A percentile compares a stretch with the other conserved stretches of the same genome.
Conservation (phyloP, 148 eudicot genomes). For the Fagopyrum esculentum region DNA sequence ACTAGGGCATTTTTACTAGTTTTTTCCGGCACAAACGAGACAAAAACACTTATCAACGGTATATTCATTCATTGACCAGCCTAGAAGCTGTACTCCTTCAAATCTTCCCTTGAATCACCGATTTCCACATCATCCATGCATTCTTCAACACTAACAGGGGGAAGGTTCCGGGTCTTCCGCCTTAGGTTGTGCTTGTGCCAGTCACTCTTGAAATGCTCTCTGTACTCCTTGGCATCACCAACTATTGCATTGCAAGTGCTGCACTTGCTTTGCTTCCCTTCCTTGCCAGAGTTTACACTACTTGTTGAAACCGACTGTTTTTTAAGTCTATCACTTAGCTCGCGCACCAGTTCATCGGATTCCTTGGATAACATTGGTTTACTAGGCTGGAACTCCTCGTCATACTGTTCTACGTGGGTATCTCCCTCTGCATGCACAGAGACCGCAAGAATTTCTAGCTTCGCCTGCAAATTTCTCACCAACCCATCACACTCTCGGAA, state of each 20-base stretch:
- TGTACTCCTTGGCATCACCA: conserved; percentile 77
- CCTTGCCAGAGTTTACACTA: conserved; percentile 26
- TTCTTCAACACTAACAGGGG: conserved; percentile 81
- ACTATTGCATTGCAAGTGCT: conserved; percentile 73
- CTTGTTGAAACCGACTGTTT: conserved; percentile 44
- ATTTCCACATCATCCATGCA: conserved; percentile 68
- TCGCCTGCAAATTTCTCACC: conserved; percentile 74
- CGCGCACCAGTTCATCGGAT: conserved; percentile 24
- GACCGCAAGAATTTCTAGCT: conserved; percentile 78
- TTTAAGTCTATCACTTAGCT: conserved; percentile 51
- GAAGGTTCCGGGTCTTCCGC: conserved; percentile 75
- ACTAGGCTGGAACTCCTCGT: conserved; percentile 37
- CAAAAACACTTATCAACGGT: too few species aligned
- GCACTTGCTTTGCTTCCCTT: conserved; percentile 70
- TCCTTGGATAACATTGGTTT: conserved; percentile 27
- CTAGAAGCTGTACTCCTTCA: conserved; percentile 50
- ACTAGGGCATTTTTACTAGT: too few species aligned
- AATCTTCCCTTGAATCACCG: conserved; percentile 51
- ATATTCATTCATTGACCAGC: background rate
- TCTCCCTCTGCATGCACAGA: conserved; percentile 80
- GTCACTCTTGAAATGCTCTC: conserved; percentile 93
- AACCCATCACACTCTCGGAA: conserved; percentile 75
- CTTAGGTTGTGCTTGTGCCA: conserved; percentile 91
- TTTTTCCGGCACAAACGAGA: too few species aligned
- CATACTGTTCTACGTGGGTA: conserved; percentile 58